Evolutionary conservation across 345 rosid species (phyloP), one percentile per base, ranked within the genome.

Genomic region (Anastatica hierochuntica): DNA sequence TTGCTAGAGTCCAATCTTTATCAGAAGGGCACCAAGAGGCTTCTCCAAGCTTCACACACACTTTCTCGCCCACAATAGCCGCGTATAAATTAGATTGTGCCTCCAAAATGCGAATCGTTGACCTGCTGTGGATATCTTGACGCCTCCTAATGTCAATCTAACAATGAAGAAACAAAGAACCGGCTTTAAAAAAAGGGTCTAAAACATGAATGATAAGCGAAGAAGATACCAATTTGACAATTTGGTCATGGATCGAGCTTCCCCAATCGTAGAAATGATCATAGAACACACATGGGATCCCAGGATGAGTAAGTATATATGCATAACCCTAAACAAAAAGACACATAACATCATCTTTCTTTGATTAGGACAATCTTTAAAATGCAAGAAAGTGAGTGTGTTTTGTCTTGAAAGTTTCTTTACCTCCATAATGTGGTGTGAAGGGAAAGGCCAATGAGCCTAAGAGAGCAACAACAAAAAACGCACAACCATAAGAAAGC

Each of bases 381-480:
- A n/a, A n/a, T n/a, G n/a, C n/a, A n/a, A n/a, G n/a, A n/a, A n/a
- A n/a, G n/a, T n/a, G n/a, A n/a, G n/a, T n/a, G n/a, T 24, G 27
- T 24, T 24, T 23, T 3, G 3, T 23, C 6, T 3, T 24, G 6
- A 3, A 24, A 7, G 5, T 29, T 33, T 46, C 13, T 57, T 23
- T 76, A 85, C 94, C 95, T 86, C 90, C 88, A 86, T 79, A 29
- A 86, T 26, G 63, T 83, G 88, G 65, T 77, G 58, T 12, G 85
- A 77, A 34, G 90, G 95, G 71, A 83, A 86, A 27, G 86, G 92
- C 95, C 95, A 83, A 61, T 86, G 90, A 71, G 84, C 79, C 95
- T 85, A 79, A 65, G 63, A 77, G 57, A 49, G 42, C 16, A 34
- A 43, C n/a, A n/a, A n/a, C n/a, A n/a, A n/a, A n/a, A n/a, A n/a